These are phyloP conservation scores for Kazachstania kunashirensis DNA, from an alignment of 805 yeast species.

Conservation along the genomic window DNA sequence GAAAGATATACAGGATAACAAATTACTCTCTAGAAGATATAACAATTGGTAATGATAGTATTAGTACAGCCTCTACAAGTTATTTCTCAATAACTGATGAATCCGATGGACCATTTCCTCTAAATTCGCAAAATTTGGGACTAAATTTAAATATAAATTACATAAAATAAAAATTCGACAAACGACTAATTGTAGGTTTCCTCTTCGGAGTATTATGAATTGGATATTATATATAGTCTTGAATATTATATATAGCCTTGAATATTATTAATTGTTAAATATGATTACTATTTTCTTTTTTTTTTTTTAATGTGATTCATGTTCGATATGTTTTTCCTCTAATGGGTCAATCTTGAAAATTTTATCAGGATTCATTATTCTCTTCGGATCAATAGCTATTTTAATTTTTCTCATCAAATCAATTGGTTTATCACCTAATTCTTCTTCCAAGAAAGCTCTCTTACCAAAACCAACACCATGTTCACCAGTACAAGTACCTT, in stretches of 20 bases:
- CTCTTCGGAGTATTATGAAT: no score
- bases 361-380: slow-evolving; percentile 66
- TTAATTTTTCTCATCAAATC: slow-evolving; percentile 67
- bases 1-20: background rate
- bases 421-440: slow-evolving; percentile 59
- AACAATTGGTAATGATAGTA: background rate
- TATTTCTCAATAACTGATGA: background rate
- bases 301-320: slow-evolving; percentile 1
- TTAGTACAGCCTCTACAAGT: background rate
- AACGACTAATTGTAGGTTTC: no score
- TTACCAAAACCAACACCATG: slow-evolving; percentile 83
- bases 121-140: no score
- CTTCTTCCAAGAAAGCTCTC: slow-evolving; percentile 47
- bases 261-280: background rate
- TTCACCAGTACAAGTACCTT: slow-evolving; percentile 82
- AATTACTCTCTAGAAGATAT: background rate
- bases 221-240: no score
- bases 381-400: slow-evolving; percentile 61
- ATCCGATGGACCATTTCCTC: no score
- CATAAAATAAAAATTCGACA: no score
- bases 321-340: slow-evolving; percentile 3
- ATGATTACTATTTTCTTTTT: background rate
- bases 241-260: background rate
- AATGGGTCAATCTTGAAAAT: slow-evolving; percentile 58
- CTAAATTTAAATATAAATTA: no score